Evolutionary conservation across 108 stramenopile species (phyloP), one percentile per base, ranked within the genome.

Genomic region (Aurantiochytrium sp.): DNA sequence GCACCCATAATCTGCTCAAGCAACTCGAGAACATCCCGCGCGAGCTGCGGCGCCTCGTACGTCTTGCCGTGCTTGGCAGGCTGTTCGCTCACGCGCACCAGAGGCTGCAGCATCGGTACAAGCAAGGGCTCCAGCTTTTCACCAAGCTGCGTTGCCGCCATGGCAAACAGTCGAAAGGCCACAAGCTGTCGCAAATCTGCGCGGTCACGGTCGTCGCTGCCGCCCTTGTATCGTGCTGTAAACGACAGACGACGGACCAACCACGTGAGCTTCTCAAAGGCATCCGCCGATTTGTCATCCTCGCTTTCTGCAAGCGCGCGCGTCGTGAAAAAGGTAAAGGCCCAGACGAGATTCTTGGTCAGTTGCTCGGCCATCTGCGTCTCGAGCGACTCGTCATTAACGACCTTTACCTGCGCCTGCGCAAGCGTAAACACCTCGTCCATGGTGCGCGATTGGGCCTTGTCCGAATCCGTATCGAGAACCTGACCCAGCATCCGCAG

Each of bases 331-430:
- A 35, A n/a, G n/a, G 76, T 45, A 12, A 83, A 6, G 10, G 51
- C 49, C 76, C 76, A 83, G 43, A 83, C 76, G 12, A 83, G 76
- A 4, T 83, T 83, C 51, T 83, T 83, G 45, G 76, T 83, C n/a
- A 83, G 10, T 83, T 83, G 76, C n/a, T 83, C 76, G 19, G 76
- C 12, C n/a, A 53, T 47, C 23, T 83, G 45, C 76, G 19, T 23
- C 43, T 83, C 76, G 49, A 53, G 45, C 6, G n/a, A 6, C 43
- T 83, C 76, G 51, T 53, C 45, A 23, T 83, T 83, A 2, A 83
- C 49, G 23, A 83, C 19, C n/a, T 23, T 47, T 6, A 53, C n/a
- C 12, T 83, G 76, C 45, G 76, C 51, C 76, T 83, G 45, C 4
- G 51, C 49, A 12, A 83, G 45, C 25, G 45, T 35, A 53, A 53